These are phyloP conservation scores for Zopfochytrium polystomum DNA, from an alignment of 371 early-diverging fungal species.

Conservation along the genomic window DNA sequence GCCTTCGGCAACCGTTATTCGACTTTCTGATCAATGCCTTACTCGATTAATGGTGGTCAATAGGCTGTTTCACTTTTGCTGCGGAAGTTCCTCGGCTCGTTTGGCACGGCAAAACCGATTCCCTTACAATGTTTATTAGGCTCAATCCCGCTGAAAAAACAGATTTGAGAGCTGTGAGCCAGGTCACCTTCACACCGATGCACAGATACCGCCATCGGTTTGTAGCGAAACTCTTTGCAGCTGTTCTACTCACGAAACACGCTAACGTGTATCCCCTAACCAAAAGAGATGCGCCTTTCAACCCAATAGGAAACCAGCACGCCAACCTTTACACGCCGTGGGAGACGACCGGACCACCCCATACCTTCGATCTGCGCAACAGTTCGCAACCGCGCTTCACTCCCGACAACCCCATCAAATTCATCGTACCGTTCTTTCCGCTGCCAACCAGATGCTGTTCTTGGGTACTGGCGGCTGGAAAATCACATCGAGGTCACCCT, in stretches of 20 bases:
- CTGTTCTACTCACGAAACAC: too few species aligned
- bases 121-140: background rate
- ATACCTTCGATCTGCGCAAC: background rate
- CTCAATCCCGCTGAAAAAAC: background rate
- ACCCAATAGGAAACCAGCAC: background rate
- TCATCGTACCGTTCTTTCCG: background rate
- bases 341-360: background rate
- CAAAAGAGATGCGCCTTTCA: background rate
- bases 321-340: background rate
- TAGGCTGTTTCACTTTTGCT: background rate
- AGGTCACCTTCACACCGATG: background rate
- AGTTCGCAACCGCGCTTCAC: background rate
- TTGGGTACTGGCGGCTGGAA: slow-evolving; percentile 16
- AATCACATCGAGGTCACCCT: slow-evolving; percentile 6
- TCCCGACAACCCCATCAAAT: background rate
- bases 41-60: background rate
- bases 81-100: background rate
- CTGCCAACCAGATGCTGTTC: slow-evolving; percentile 2
- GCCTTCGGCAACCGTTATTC: background rate
- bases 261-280: too few species aligned
- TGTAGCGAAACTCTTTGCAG: too few species aligned
- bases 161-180: background rate
- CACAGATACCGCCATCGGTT: background rate
- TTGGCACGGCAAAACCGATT: background rate
- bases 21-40: too few species aligned